Conservation (phyloP, 192 early-diverging fungal genomes). For the Coemansia sp. region DNA sequence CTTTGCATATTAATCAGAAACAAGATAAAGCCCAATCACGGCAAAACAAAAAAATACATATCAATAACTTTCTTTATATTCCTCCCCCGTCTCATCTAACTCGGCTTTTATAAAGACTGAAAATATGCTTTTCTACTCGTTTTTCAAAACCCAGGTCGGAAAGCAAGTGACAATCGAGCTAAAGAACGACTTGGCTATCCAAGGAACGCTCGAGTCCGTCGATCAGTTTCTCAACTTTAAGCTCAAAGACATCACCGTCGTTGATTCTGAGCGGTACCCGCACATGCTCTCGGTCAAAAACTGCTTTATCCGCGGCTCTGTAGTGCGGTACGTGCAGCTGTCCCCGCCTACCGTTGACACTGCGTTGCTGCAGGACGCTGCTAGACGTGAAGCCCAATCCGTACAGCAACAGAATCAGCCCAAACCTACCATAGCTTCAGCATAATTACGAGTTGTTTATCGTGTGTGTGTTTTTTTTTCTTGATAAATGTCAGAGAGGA, state of each 20-base stretch:
- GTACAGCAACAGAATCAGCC: conserved; percentile 35
- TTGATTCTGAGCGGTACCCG: conserved; percentile 84
- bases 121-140: conserved; percentile 95
- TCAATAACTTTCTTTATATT: too few species aligned
- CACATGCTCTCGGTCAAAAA: conserved; percentile 99
- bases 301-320: conserved; percentile 99
- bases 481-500: too few species aligned
- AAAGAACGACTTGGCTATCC: conserved; percentile 96
- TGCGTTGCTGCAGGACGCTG: conserved; percentile 94
- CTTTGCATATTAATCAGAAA: too few species aligned
- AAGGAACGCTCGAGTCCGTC: conserved; percentile 91
- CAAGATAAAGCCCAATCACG: too few species aligned
- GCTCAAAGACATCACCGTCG: conserved; percentile 86
- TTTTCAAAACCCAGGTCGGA: conserved; percentile 98
- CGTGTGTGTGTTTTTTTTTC: not conserved
- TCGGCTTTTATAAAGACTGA: too few species aligned
- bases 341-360: conserved; percentile 89
- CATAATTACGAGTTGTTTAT: conserved; percentile 3
- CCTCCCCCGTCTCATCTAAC: too few species aligned
- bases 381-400: conserved; percentile 81
- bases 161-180: conserved; percentile 95
- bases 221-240: conserved; percentile 99
- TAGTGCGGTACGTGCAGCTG: conserved; percentile 94
- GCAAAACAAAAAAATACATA: too few species aligned
- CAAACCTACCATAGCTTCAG: conserved; percentile 20